These are phyloP conservation scores for Candida krabiensis DNA, from an alignment of 805 yeast genomes.

Conservation along the genomic window DNA sequence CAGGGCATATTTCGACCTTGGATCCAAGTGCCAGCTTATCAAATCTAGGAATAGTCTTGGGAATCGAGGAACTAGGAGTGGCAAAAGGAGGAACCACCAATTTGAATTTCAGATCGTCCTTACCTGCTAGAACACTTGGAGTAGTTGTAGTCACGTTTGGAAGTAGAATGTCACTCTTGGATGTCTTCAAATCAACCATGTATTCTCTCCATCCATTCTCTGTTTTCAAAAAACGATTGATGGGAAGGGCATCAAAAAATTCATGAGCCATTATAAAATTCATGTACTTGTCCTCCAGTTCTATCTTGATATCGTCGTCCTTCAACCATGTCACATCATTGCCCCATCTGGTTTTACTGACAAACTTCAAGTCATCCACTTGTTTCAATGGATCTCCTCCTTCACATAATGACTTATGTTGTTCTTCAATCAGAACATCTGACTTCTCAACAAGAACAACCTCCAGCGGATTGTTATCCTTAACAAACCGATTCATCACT, in stretches of 20 bases:
- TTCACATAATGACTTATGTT: conserved; percentile 49
- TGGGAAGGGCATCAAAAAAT: conserved; percentile 84
- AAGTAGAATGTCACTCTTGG: conserved; percentile 11
- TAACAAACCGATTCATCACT: conserved; percentile 43
- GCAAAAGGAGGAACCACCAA: conserved; percentile 56
- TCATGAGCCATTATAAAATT: conserved; percentile 81
- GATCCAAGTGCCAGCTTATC: conserved; percentile 53
- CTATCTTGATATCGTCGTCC: conserved; percentile 52
- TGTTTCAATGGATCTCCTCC: conserved; percentile 2
- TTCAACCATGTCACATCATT: conserved; percentile 54
- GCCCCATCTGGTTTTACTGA: conserved; percentile 50
- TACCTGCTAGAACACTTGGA: conserved; percentile 5
- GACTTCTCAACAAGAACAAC: conserved; percentile 72
- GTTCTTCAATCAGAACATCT: conserved; percentile 57
- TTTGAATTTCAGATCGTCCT: conserved; percentile 42
- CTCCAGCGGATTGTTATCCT: conserved; percentile 36
- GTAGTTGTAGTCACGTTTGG: conserved; percentile 23
- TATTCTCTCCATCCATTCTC: conserved; percentile 78
- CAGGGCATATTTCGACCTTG: conserved; percentile 73
- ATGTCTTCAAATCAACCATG: conserved; percentile 54
- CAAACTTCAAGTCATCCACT: conserved; percentile 35
- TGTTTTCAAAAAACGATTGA: conserved; percentile 63
- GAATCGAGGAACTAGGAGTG: conserved; percentile 62
- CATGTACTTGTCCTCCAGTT: conserved; percentile 30
- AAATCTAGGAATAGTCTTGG: conserved; percentile 51